A percentile compares a stretch with the other conserved stretches of the same genome.
These are phyloP conservation scores for Yamadazyma kitorensis DNA, from an alignment of 805 yeast species.

Conservation along the genomic window DNA sequence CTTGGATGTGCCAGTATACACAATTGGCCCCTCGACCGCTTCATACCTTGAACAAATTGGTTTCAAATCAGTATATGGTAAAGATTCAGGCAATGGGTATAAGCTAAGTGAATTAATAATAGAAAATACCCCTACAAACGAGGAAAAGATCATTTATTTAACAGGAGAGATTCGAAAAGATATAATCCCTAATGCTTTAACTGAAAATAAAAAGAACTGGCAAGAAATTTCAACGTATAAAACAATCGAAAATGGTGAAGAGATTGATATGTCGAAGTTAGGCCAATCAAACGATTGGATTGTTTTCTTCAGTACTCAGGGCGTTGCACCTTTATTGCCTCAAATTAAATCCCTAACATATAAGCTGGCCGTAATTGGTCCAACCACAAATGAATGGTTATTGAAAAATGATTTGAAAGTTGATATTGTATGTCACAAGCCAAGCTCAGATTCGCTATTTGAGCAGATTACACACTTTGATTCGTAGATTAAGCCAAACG, in stretches of 20 bases:
- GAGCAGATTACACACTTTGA: slow-evolving; percentile 27
- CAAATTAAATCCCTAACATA: slow-evolving; percentile 24
- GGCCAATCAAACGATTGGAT: slow-evolving; percentile 51
- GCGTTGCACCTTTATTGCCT: slow-evolving; percentile 62
- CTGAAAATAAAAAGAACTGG: slow-evolving; percentile 40
- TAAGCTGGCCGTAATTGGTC: slow-evolving; percentile 83
- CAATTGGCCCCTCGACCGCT: slow-evolving; percentile 91
- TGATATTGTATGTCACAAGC: slow-evolving; percentile 64
- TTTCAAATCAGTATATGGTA: slow-evolving; percentile 62
- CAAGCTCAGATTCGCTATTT: slow-evolving; percentile 62
- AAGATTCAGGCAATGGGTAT: slow-evolving; percentile 76
- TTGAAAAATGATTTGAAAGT: slow-evolving; percentile 51
- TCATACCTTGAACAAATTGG: slow-evolving; percentile 58
- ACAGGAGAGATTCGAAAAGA: slow-evolving; percentile 87
- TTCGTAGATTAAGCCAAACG: too few relatives aligned
- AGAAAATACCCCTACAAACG: slow-evolving; percentile 17
- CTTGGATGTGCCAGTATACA: slow-evolving; percentile 58
- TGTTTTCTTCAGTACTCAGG: slow-evolving; percentile 89
- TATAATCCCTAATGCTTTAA: slow-evolving; percentile 65
- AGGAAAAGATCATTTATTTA: slow-evolving; percentile 55
- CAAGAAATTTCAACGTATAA: slow-evolving; percentile 66
- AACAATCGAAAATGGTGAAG: slow-evolving; percentile 49
- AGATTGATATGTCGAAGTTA: slow-evolving; percentile 5
- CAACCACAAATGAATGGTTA: slow-evolving; percentile 76
- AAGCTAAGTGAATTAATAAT: slow-evolving; percentile 63